Percentiles rank a stretch among this genome's conserved stretches.
These are phyloP conservation scores for Mycena indigotica DNA, from an alignment of 768 basidiomycete genomes.

Conservation along the genomic window DNA sequence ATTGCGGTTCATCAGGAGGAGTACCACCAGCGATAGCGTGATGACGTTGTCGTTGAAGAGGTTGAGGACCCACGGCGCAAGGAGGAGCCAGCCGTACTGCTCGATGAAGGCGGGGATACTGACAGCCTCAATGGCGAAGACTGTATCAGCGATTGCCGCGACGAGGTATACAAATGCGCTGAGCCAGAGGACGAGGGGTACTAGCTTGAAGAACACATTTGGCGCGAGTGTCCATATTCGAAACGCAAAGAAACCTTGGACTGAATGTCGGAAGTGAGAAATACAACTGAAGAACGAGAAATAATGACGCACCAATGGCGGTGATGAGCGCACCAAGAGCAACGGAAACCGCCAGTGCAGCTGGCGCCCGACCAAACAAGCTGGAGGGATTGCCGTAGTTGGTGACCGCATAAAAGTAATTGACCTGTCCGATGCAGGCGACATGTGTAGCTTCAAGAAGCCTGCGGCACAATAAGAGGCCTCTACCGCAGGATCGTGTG, in stretches of 20 bases:
- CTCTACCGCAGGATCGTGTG: neutral
- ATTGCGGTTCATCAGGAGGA: neutral
- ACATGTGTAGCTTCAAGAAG: constrained; percentile 2
- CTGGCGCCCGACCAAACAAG: neutral
- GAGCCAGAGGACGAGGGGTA: neutral
- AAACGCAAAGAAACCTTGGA: constrained; percentile 5
- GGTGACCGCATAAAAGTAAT: neutral
- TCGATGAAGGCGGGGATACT: neutral
- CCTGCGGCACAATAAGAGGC: neutral
- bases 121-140: neutral
- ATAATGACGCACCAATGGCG: neutral
- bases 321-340: neutral
- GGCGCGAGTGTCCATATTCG: constrained; percentile 1
- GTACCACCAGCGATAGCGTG: neutral
- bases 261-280: neutral
- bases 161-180: neutral
- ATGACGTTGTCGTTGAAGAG: constrained; percentile 1
- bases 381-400: neutral
- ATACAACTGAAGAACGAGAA: neutral
- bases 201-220: neutral
- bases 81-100: neutral
- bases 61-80: neutral
- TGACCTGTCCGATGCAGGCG: constrained; percentile 3
- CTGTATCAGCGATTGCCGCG: neutral
- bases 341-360: neutral